These are phyloP conservation scores for Herpomyces periplanetae DNA, from an alignment of 2,329 filamentous ascomycete species.

Conservation along the genomic window DNA sequence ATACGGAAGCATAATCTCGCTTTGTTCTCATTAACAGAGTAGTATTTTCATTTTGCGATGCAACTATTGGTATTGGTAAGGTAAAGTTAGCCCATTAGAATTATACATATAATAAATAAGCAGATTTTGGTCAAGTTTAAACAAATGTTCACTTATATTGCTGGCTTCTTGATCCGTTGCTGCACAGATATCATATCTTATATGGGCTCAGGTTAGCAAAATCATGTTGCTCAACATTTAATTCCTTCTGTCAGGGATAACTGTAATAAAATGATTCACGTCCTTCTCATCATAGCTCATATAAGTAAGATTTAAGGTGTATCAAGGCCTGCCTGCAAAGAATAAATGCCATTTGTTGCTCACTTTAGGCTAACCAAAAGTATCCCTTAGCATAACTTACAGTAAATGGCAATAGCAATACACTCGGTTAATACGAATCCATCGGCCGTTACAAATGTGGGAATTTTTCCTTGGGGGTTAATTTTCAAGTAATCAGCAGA, in stretches of 20 bases:
- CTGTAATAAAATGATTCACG: conserved; percentile 14
- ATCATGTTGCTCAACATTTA: conserved; percentile 66
- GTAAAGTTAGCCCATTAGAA: too few relatives aligned
- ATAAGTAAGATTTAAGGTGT: conserved; percentile 9
- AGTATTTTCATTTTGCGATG: conserved; percentile 99
- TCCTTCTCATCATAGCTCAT: background rate
- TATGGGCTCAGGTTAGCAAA: too few relatives aligned
- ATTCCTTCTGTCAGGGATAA: conserved; percentile 99
- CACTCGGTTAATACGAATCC: conserved; percentile 57
- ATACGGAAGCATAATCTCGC: conserved; percentile 95
- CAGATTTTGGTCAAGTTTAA: too few relatives aligned
- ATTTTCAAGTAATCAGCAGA: conserved; percentile 40
- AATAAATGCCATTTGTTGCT: conserved; percentile 2
- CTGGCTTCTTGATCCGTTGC: too few relatives aligned
- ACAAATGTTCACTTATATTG: too few relatives aligned
- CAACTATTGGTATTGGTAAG: conserved; percentile 18
- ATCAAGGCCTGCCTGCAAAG: conserved; percentile 2
- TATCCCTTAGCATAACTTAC: too few relatives aligned
- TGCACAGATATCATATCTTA: too few relatives aligned
- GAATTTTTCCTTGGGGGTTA: conserved; percentile 63
- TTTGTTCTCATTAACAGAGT: conserved; percentile 97
- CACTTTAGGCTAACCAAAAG: too few relatives aligned
- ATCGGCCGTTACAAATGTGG: conserved; percentile 65
- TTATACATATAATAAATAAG: too few relatives aligned
- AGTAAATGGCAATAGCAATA: conserved; percentile 86